These are phyloP conservation scores for Cladorrhinum samala DNA, from an alignment of 495 filamentous ascomycete species.

Conservation along the genomic window DNA sequence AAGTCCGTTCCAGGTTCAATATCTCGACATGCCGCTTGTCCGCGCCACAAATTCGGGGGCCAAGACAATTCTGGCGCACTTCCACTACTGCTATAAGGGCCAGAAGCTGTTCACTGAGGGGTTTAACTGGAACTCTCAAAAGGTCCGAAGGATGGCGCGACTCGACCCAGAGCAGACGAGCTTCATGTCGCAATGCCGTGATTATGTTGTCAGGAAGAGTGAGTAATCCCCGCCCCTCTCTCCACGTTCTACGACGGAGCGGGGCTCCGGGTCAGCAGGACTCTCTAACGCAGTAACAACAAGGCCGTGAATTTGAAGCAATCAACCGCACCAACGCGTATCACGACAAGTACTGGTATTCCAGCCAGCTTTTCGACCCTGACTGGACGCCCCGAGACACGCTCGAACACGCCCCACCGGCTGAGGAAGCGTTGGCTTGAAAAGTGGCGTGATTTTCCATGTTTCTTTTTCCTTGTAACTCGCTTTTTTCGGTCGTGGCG, in stretches of 20 bases:
- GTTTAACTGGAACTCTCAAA: slow-evolving; percentile 29
- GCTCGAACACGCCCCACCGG: slow-evolving; percentile 28
- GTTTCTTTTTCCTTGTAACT: slow-evolving; percentile 1
- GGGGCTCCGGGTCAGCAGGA: neutral
- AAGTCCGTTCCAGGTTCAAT: slow-evolving; percentile 21
- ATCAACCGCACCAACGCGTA: slow-evolving; percentile 30
- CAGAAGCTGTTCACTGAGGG: slow-evolving; percentile 27
- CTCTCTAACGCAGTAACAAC: neutral
- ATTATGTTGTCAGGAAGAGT: slow-evolving; percentile 25
- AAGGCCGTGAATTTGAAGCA: slow-evolving; percentile 20
- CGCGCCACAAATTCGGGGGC: slow-evolving; percentile 35
- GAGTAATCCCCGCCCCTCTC: slow-evolving; percentile 2
- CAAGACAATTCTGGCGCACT: slow-evolving; percentile 39
- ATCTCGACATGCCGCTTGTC: slow-evolving; percentile 36
- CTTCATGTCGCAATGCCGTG: slow-evolving; percentile 30
- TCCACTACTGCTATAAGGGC: slow-evolving; percentile 37
- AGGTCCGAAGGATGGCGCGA: slow-evolving; percentile 30
- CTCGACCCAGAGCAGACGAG: slow-evolving; percentile 28
- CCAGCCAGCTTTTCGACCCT: slow-evolving; percentile 34
- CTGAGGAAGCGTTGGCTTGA: slow-evolving; percentile 9
- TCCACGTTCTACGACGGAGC: neutral
- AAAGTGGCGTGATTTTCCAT: slow-evolving; percentile 21
- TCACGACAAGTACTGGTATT: slow-evolving; percentile 32
- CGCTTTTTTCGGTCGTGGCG: slow-evolving; percentile 4
- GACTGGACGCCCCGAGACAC: slow-evolving; percentile 34